A percentile compares a stretch with the other conserved stretches of the same genome.
These are phyloP conservation scores for Thelonectria blattea DNA, from an alignment of 2,329 filamentous ascomycete genomes.

Conservation along the genomic window DNA sequence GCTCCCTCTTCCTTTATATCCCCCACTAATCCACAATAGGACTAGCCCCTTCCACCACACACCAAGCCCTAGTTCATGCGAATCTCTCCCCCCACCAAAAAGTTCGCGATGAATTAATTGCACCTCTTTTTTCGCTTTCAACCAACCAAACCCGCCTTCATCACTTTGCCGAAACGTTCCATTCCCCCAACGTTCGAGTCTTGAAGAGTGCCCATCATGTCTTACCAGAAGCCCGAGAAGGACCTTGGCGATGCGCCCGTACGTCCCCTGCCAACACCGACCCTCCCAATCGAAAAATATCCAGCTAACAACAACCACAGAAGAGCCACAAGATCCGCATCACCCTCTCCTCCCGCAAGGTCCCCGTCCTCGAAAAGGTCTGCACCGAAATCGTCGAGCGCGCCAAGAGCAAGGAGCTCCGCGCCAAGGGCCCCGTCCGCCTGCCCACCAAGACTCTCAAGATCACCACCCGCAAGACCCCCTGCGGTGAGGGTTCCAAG, in stretches of 20 bases:
- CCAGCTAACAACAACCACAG: constrained; percentile 47
- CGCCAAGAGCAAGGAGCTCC: constrained; percentile 97
- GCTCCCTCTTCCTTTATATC: background rate
- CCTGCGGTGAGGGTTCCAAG: constrained; percentile 99
- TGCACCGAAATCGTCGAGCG: constrained; percentile 98
- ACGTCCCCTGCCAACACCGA: constrained; percentile 45
- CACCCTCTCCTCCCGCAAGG: constrained; percentile 95
- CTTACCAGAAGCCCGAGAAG: constrained; percentile 96
- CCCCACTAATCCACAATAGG: background rate
- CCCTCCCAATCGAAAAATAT: background rate
- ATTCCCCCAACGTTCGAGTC: constrained; percentile 73
- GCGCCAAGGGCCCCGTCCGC: constrained; percentile 97
- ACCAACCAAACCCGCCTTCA: constrained; percentile 58
- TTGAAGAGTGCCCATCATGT: constrained; percentile 80
- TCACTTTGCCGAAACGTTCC: constrained; percentile 80
- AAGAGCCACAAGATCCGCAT: constrained; percentile 99
- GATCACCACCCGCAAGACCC: constrained; percentile 98
- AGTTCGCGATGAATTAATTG: constrained; percentile 27
- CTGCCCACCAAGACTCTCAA: constrained; percentile 97
- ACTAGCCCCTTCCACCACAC: constrained; percentile 19
- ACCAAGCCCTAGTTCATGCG: constrained; percentile 22
- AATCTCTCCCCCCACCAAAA: constrained; percentile 27
- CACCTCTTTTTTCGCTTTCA: background rate
- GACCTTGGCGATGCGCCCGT: constrained; percentile 87
- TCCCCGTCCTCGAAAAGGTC: constrained; percentile 95